phyloP scores from a whole-genome alignment of 2,329 filamentous ascomycete species.

The Aspergillus luchuensis region DNA sequence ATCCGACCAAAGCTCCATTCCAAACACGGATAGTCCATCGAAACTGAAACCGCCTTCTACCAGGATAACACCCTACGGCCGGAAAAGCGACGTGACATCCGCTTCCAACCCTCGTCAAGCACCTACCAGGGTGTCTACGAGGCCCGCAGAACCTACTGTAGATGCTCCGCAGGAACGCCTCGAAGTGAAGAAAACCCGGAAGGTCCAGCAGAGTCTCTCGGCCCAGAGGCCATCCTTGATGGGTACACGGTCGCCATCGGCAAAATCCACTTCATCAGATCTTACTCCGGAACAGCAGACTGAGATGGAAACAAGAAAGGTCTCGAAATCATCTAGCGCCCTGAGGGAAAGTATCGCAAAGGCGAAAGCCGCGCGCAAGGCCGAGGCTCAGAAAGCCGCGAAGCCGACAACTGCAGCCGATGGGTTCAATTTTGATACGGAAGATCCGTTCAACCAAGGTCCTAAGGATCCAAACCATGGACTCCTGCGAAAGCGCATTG shows the following conservation, averaged over 20 bases:
- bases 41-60: conserved; percentile 25
- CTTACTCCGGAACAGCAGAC: conserved; percentile 31
- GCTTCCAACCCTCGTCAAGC: conserved; percentile 57
- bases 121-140: conserved; percentile 57
- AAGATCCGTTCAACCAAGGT: conserved; percentile 61
- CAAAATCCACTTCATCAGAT: conserved; percentile 33
- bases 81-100: conserved; percentile 51
- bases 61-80: conserved; percentile 22
- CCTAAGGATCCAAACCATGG: conserved; percentile 62
- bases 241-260: conserved; percentile 34
- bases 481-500: conserved; percentile 72
- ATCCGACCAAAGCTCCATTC: conserved; percentile 17
- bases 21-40: conserved; percentile 26
- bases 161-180: conserved; percentile 35
- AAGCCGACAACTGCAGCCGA: conserved; percentile 23
- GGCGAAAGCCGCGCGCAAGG: conserved; percentile 78
- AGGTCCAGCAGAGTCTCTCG: conserved; percentile 35
- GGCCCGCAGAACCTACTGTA: conserved; percentile 50
- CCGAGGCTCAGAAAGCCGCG: conserved; percentile 40
- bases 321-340: conserved; percentile 72
- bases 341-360: conserved; percentile 90
- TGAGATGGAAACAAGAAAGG: conserved; percentile 44
- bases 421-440: conserved; percentile 53
- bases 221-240: conserved; percentile 34
- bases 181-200: conserved; percentile 44